Conservation (phyloP, 2,329 filamentous ascomycete genomes). For the Rutstroemia sp. region DNA sequence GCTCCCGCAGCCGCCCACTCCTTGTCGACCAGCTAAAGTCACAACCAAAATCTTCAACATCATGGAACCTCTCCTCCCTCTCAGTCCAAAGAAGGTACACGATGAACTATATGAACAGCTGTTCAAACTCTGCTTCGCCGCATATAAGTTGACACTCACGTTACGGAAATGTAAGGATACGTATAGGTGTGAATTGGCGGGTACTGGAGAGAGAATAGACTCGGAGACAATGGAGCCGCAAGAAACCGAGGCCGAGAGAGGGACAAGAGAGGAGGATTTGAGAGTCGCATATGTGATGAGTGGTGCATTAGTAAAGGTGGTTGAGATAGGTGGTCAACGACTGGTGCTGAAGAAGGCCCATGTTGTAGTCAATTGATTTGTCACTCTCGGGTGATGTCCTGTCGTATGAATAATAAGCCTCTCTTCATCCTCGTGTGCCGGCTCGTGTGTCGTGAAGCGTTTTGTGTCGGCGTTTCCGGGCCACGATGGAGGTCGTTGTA, state of each 20-base stretch:
- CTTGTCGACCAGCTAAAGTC: background rate
- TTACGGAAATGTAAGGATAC: background rate
- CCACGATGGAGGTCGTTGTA: too few relatives aligned
- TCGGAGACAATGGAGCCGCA: conserved; percentile 1
- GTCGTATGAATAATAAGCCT: too few relatives aligned
- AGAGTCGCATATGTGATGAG: background rate
- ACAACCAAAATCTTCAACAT: background rate
- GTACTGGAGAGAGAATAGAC: background rate
- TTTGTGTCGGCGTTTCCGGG: too few relatives aligned
- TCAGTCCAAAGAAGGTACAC: background rate
- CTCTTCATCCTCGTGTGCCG: too few relatives aligned
- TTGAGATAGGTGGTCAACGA: background rate
- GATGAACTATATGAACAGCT: background rate
- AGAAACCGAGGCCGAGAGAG: background rate
- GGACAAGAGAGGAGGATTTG: background rate
- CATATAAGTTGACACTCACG: background rate
- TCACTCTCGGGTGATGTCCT: too few relatives aligned
- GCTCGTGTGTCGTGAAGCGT: too few relatives aligned
- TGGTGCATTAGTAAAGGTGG: background rate
- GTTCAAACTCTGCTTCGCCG: background rate
- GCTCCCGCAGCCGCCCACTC: background rate
- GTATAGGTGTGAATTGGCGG: background rate
- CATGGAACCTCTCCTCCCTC: background rate
- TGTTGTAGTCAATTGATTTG: background rate
- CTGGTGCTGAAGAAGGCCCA: background rate